Evolutionary conservation across 331 rosid genomes (phyloP), one percentile per base, ranked within the genome.

Genomic region (Malus hybrid): DNA sequence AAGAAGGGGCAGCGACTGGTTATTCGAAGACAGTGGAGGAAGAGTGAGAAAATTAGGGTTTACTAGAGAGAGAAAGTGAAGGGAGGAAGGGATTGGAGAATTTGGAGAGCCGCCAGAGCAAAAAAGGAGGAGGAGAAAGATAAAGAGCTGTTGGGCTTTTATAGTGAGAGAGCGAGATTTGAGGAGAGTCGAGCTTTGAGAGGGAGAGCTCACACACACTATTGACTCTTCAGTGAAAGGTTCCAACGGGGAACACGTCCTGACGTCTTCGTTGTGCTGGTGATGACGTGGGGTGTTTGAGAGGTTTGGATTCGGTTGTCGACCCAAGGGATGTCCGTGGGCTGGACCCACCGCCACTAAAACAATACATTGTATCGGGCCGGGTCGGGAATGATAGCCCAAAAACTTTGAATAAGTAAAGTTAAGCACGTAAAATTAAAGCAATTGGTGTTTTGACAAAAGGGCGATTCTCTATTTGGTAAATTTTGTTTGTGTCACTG

Each of bases 21-120:
- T 9, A 27, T 22, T 13, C 11, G 4, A 33, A n/a, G 14, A 34
- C 20, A 54, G 33, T 6, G 8, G 2, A 8, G 11, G 2, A 10
- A 4, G 22, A 10, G 29, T 1, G 57, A 36, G 20, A 69, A 28
- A 74, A 54, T 60, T 93, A 90, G 97, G 97, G 94, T 90, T 92
- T 92, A 69, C 50, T 60, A 4, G 65, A 67, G 76, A 15, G 28
- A 31, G 54, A 8, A 63, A 14, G 42, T 39, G 46, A 39, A 39
- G 4, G 46, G 13, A 6, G 1, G 42, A 29, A 61, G 34, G 32
- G 7, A 6, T 12, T 29, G 52, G 76, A 79, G 71, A 77, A 54
- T 22, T 33, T 54, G 33, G 65, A 69, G 86, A 90, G 98, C 95
- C 96, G 95, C 95, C 98, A 80, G 42, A 79, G 79, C 42, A 0